Evolutionary conservation across 176 grass and related monocot species (phyloP).

Genomic region (Juncus inflexus): DNA sequence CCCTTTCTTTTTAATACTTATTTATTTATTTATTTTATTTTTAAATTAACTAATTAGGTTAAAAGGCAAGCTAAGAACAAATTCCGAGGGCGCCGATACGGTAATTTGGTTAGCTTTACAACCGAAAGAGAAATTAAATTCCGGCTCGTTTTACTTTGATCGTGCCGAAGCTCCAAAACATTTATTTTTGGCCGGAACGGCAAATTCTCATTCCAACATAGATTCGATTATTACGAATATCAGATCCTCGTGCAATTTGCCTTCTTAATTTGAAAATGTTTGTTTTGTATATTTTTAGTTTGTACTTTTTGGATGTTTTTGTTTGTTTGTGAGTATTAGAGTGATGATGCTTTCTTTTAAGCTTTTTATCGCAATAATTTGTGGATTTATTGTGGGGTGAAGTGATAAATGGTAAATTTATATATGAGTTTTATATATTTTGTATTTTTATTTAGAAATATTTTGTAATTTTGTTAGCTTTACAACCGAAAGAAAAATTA

Average conservation of each 20-base stretch:
- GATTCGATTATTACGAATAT: conserved; percentile 44
- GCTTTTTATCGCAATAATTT: no score
- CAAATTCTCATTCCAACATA: conserved; percentile 48
- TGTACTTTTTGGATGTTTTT: no score
- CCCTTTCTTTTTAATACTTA: no score
- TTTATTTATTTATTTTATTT: background rate
- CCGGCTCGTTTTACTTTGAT: conserved; percentile 89
- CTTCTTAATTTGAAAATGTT: conserved; percentile 9
- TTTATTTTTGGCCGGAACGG: conserved; percentile 62
- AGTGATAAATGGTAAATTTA: no score
- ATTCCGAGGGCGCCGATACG: conserved; percentile 62
- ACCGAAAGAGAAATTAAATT: conserved; percentile 57
- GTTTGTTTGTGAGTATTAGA: no score
- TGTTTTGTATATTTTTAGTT: conserved; percentile 1
- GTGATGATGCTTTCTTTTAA: no score
- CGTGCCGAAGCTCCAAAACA: conserved; percentile 73
- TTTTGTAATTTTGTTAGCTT: conserved; percentile 69
- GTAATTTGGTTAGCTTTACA: conserved; percentile 78
- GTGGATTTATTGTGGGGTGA: no score
- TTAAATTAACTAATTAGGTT: conserved; percentile 35
- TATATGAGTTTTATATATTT: no score
- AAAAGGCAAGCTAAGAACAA: conserved; percentile 70
- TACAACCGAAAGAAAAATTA: conserved; percentile 73
- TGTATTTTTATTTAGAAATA: no score
- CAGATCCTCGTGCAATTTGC: conserved; percentile 34